Evolutionary conservation across 176 grass and related monocot genomes (phyloP), one percentile per base, ranked within the genome.

Genomic region (Oropetium thomaeum): DNA sequence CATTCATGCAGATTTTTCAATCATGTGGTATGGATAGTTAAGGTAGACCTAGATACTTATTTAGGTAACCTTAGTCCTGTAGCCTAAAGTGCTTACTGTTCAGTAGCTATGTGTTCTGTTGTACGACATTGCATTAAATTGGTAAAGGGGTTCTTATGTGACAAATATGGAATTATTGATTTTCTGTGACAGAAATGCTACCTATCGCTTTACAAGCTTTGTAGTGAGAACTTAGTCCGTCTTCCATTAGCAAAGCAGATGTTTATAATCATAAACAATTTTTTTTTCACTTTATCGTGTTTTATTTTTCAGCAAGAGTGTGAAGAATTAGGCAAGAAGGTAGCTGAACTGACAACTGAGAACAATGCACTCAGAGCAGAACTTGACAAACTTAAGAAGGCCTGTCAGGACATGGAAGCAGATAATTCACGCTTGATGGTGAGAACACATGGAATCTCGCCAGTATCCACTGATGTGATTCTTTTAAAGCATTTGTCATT

Each of bases 251-350:
- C 7, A 61, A 31, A 47, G 22, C 27, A 60, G 9, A 29, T 2
- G 2, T 23, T 26, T 26, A 25, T 53, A 9, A 34, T 86, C 44
- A 32, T 16, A 60, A 35, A n/a, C 20, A 23, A 48, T 34, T 3
- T 17, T n/a, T n/a, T n/a, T n/a, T 62, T 59, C 9, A 35, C 33
- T 27, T 17, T 71, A 5, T 31, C 37, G 19, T 54, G 23, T 35
- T 61, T 29, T 37, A 2, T 77, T 55, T 82, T 54, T 41, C 90
- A 93, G 90, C 90, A 90, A 90, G 90, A 93, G 82, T 93, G 90
- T 10, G 90, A 93, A 48, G 90, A 87, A 42, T 60, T 90, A 86
- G 60, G 20, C 39, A 58, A 39, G 73, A 93, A 77, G 74, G 90
- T 89, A 47, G 80, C 78, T 82, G 87, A 93, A 34, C 78, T 93